Percentiles rank a stretch among this genome's conserved stretches.
phyloP scores from a whole-genome alignment of 768 basidiomycete species.

The Wakefieldia striispora region DNA sequence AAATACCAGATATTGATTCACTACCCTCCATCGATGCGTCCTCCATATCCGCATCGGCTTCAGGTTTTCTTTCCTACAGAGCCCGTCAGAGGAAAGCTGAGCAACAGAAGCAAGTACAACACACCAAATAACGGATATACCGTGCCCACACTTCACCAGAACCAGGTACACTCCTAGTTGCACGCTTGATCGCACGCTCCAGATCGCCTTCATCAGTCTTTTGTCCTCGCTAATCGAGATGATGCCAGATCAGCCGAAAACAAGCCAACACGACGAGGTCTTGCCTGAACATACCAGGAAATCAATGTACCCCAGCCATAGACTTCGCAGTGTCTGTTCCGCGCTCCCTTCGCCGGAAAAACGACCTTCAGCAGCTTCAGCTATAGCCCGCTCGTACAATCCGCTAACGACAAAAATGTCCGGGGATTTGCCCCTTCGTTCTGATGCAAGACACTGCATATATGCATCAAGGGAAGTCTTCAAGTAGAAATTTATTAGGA shows the following conservation, averaged over 20 bases:
- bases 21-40: slow-evolving; percentile 18
- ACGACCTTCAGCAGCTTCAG: slow-evolving; percentile 62
- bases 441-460: slow-evolving; percentile 59
- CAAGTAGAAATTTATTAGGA: slow-evolving; percentile 15
- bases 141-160: slow-evolving; percentile 79
- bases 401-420: slow-evolving; percentile 54
- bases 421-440: slow-evolving; percentile 58
- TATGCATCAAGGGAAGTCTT: slow-evolving; percentile 55
- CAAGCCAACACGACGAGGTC: background rate
- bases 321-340: slow-evolving; percentile 56
- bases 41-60: slow-evolving; percentile 6
- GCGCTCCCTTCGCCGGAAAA: slow-evolving; percentile 53
- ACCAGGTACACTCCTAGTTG: slow-evolving; percentile 68
- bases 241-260: background rate
- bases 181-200: slow-evolving; percentile 47
- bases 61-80: slow-evolving; percentile 22
- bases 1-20: slow-evolving; percentile 28
- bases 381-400: slow-evolving; percentile 73
- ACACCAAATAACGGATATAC: slow-evolving; percentile 70
- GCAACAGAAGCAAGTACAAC: slow-evolving; percentile 12
- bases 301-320: slow-evolving; percentile 77
- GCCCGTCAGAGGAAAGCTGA: background rate
- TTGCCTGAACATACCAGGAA: slow-evolving; percentile 49
- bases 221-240: slow-evolving; percentile 28
- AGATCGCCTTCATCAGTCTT: slow-evolving; percentile 43